Evolutionary conservation across 2,329 filamentous ascomycete genomes (phyloP), one percentile per base, ranked within the genome.

Genomic region (Calonectria henricotiae): DNA sequence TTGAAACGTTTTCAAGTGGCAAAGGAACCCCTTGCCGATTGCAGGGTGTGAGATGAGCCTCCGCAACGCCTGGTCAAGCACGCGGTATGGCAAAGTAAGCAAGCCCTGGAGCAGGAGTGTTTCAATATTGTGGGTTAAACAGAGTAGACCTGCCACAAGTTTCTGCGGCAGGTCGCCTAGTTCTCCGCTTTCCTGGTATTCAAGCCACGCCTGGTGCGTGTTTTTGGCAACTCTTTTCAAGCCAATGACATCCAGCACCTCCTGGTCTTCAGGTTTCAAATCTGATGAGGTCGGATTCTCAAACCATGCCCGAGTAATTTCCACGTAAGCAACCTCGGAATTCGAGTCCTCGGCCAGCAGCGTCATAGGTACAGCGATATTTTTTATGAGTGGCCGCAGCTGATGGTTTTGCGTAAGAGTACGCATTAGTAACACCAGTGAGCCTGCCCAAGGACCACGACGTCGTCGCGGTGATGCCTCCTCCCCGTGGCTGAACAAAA

Each of bases 311-410:
- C 41, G 55, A 1, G 27, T n/a, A 20, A 61, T 61, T 32, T 37
- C 39, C 4, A 61, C 1, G 20, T 37, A 61, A 32, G 23, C 55
- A 32, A 25, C 39, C 30, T 61, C 41, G 9, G 55, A 61, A 37
- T 8, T 23, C 15, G 37, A 23, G 17, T 43, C 37, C 25, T 61
- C 55, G 20, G 13, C 25, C 6, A 37, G 32, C 5, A 61, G 9
- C 4, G 55, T 20, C 35, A 63, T 49, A 13, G 61, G 61, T 1
- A 63, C 5, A 37, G 65, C 65, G 20, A 67, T 3, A 54, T 62
- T 62, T 43, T 60, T 62, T 30, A 67, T 62, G 4, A 67, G 65
- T 15, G 65, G 55, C 44, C 58, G 58, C 23, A 67, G 46, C 44
- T 67, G 55, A 44, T 41, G 55, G 23, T 62, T 67, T 30, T 67